phyloP scores from a whole-genome alignment of 2,329 filamentous ascomycete genomes.

The Neofusicoccum laricinum region DNA sequence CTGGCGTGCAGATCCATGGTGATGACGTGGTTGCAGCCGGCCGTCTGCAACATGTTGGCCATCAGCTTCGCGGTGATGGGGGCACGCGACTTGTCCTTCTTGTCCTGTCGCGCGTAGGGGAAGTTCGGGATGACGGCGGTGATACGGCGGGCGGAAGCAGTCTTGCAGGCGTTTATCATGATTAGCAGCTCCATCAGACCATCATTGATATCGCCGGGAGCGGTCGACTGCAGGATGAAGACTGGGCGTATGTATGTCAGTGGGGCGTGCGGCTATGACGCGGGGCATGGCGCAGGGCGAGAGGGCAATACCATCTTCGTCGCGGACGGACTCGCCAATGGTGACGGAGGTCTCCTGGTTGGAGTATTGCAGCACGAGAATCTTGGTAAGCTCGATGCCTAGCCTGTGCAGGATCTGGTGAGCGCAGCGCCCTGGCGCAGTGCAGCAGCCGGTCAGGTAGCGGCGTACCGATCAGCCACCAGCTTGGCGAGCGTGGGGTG shows the following conservation, averaged over 20 bases:
- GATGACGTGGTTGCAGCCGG: slow-evolving; percentile 89
- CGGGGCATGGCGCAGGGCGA: slow-evolving; percentile 28
- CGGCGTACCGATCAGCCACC: slow-evolving; percentile 61
- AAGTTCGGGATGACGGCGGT: slow-evolving; percentile 96
- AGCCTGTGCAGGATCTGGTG: slow-evolving; percentile 50
- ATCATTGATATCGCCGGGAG: slow-evolving; percentile 95
- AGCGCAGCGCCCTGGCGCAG: neutral
- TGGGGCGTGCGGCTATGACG: slow-evolving; percentile 2
- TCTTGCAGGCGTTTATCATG: slow-evolving; percentile 95
- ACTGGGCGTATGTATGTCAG: slow-evolving; percentile 49
- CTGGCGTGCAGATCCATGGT: slow-evolving; percentile 95
- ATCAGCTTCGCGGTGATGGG: slow-evolving; percentile 95
- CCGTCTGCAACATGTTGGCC: slow-evolving; percentile 95
- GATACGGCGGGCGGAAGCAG: slow-evolving; percentile 81
- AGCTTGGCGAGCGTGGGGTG: slow-evolving; percentile 69
- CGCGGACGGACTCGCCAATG: slow-evolving; percentile 91
- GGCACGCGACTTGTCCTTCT: slow-evolving; percentile 95
- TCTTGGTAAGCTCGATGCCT: slow-evolving; percentile 74
- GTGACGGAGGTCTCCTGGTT: slow-evolving; percentile 88
- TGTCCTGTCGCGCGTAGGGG: slow-evolving; percentile 94
- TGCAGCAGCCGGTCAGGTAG: slow-evolving; percentile 10
- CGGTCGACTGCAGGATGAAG: slow-evolving; percentile 94
- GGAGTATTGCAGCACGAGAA: slow-evolving; percentile 78
- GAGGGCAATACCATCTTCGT: slow-evolving; percentile 72
- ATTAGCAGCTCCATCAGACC: slow-evolving; percentile 97